Percentiles rank a stretch among this genome's conserved stretches.
phyloP scores from a whole-genome alignment of 805 yeast species.

The Lipomyces lipofer region DNA sequence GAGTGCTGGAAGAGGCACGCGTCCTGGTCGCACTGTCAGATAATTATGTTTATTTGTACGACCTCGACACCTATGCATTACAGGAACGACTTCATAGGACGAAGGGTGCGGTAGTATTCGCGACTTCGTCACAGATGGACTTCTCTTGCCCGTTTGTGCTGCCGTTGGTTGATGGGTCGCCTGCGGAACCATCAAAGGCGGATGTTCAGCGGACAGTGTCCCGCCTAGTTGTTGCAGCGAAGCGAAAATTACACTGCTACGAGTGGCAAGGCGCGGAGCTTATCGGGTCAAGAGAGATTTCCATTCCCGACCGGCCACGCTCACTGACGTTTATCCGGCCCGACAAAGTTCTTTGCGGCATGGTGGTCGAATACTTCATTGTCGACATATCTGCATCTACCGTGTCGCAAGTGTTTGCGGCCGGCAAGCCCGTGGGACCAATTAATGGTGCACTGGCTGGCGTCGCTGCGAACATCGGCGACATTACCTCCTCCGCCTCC shows the following conservation, averaged over 20 bases:
- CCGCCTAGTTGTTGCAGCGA: conserved; percentile 35
- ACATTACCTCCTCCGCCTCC: conserved; percentile 14
- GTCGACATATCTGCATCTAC: conserved; percentile 21
- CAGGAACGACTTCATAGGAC: conserved; percentile 41
- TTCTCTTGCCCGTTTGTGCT: conserved; percentile 7
- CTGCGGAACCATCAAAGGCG: conserved; percentile 4
- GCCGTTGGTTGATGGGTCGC: neutral
- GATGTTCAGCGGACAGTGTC: conserved; percentile 34
- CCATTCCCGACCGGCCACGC: conserved; percentile 26
- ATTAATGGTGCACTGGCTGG: conserved; percentile 34
- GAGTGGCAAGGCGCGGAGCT: conserved; percentile 31
- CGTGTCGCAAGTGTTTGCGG: conserved; percentile 23
- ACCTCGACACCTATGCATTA: conserved; percentile 37
- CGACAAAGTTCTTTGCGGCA: conserved; percentile 22
- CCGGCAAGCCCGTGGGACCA: conserved; percentile 28
- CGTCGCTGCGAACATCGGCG: conserved; percentile 22
- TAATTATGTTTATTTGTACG: conserved; percentile 39
- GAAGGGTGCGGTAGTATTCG: conserved; percentile 40
- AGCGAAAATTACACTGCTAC: conserved; percentile 25
- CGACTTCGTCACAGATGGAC: conserved; percentile 24
- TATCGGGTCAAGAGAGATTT: conserved; percentile 23
- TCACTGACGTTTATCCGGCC: conserved; percentile 23
- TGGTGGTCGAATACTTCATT: conserved; percentile 25
- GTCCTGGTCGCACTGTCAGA: conserved; percentile 40
- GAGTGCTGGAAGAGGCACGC: conserved; percentile 39